phyloP scores from a whole-genome alignment of 164 flowering plant species.

The Buxus sempervirens region DNA sequence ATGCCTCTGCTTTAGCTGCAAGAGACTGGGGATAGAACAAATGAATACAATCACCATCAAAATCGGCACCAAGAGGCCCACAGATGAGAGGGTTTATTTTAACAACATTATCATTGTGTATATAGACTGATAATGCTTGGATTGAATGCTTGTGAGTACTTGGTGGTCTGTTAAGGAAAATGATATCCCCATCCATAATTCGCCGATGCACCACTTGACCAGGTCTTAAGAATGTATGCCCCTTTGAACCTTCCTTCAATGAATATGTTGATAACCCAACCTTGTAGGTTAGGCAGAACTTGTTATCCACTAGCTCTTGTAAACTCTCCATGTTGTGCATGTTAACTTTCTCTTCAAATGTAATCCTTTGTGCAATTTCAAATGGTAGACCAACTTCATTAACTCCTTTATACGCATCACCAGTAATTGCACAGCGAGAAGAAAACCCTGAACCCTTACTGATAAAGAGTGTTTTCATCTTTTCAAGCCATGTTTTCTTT shows the following conservation, averaged over 20 bases:
- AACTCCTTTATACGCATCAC: slow-evolving; percentile 71
- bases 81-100: slow-evolving; percentile 94
- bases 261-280: slow-evolving; percentile 74
- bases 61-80: slow-evolving; percentile 89
- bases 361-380: slow-evolving; percentile 83
- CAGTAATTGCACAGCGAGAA: slow-evolving; percentile 90
- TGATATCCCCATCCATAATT: slow-evolving; percentile 91
- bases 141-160: slow-evolving; percentile 95
- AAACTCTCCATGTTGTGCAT: slow-evolving; percentile 49
- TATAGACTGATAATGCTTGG: slow-evolving; percentile 78
- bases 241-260: slow-evolving; percentile 77
- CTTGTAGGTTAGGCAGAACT: slow-evolving; percentile 62
- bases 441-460: slow-evolving; percentile 92
- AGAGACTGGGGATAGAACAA: slow-evolving; percentile 88
- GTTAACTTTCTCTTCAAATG: slow-evolving; percentile 87
- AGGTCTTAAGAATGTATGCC: slow-evolving; percentile 58
- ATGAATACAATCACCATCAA: slow-evolving; percentile 95
- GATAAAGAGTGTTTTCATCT: slow-evolving; percentile 82
- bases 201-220: slow-evolving; percentile 82
- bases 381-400: slow-evolving; percentile 77
- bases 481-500: slow-evolving; percentile 88
- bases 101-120: slow-evolving; percentile 80
- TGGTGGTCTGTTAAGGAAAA: slow-evolving; percentile 90
- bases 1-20: slow-evolving; percentile 88
- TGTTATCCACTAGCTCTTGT: slow-evolving; percentile 72